Evolutionary conservation across 805 yeast species (phyloP).

Genomic region (Cyberlindnera suaveolens): DNA sequence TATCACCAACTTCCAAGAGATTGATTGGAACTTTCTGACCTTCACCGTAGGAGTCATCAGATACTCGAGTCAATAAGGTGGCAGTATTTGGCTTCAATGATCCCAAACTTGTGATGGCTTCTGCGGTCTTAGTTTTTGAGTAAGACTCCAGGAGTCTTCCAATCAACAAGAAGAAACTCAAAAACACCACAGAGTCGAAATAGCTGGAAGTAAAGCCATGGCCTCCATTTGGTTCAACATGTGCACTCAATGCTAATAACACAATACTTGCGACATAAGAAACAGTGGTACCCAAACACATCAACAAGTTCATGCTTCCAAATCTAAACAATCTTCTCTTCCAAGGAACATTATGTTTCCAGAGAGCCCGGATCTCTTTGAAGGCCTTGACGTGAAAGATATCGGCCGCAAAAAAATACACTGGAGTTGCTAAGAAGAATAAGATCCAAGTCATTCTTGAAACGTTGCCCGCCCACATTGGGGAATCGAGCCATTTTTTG

Average conservation of each 20-base stretch:
- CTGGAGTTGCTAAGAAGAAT: constrained; percentile 61
- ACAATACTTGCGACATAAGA: constrained; percentile 66
- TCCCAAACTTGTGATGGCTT: constrained; percentile 50
- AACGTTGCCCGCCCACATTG: constrained; percentile 58
- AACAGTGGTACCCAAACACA: constrained; percentile 67
- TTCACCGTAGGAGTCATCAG: constrained; percentile 24
- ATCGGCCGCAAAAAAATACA: constrained; percentile 69
- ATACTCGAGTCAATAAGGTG: constrained; percentile 24
- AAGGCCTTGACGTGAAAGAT: constrained; percentile 64
- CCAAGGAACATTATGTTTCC: constrained; percentile 52
- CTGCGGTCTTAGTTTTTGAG: constrained; percentile 62
- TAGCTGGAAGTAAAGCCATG: constrained; percentile 56
- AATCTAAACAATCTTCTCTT: constrained; percentile 53
- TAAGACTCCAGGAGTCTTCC: constrained; percentile 65
- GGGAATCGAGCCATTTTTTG: constrained; percentile 50
- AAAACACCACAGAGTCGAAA: constrained; percentile 74
- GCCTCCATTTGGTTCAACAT: constrained; percentile 5
- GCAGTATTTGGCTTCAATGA: constrained; percentile 46
- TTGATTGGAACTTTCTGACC: constrained; percentile 35
- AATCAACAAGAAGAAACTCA: constrained; percentile 63
- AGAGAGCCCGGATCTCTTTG: constrained; percentile 50
- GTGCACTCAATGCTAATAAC: constrained; percentile 42
- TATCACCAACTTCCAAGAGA: constrained; percentile 46
- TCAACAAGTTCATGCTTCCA: constrained; percentile 73
- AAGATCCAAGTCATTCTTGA: constrained; percentile 61